Evolutionary conservation across 2,329 filamentous ascomycete species (phyloP), one percentile per base, ranked within the genome.

Genomic region (Talaromyces rugulosus): DNA sequence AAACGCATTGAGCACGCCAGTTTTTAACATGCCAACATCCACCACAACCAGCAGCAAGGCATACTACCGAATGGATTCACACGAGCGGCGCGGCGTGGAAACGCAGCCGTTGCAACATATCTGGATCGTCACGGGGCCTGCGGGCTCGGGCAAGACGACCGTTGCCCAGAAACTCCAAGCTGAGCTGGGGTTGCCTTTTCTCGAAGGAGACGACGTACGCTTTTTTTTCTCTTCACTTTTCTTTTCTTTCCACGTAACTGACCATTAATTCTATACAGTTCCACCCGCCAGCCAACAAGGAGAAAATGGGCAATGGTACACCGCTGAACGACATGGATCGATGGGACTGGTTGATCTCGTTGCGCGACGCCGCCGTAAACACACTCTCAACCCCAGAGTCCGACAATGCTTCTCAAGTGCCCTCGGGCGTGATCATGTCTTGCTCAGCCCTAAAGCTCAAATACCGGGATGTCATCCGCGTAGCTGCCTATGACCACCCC

Each of bases 401-500:
- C 34, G 44, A 54, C 28, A n/a, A 16, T 23, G 42, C 16, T 16
- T 3, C 56, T 30, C 36, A 27, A 6, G 51, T 87, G 42, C 82
- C 85, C 18, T 78, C 83, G 33, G 89, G 92, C 56, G 95, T 97
- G n/a, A 91, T 99, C 56, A 85, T 99, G 64, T 96, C 95, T 59
- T 99, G 95, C 83, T 96, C 92, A 12, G 95, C 94, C 1, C 84
- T 99, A 59, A 98, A 98, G 83, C 90, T 91, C 75, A 97, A 96
- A 79, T 99, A 99, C 82, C 89, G 95, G 69, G 95, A 99, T 70
- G 90, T 94, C 65, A 91, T 95, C 74, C 87, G 91, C 34, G 87
- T 93, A 8, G 90, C 90, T 7, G 87, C 87, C 16, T 92, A 93
- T 79, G 89, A 89, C 75, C 83, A 87, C 66, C 85, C 87, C 60